A percentile compares a stretch with the other conserved stretches of the same genome.
These are phyloP conservation scores for Amylostereum areolatum DNA, from an alignment of 1,284 basidiomycete species.

Conservation along the genomic window DNA sequence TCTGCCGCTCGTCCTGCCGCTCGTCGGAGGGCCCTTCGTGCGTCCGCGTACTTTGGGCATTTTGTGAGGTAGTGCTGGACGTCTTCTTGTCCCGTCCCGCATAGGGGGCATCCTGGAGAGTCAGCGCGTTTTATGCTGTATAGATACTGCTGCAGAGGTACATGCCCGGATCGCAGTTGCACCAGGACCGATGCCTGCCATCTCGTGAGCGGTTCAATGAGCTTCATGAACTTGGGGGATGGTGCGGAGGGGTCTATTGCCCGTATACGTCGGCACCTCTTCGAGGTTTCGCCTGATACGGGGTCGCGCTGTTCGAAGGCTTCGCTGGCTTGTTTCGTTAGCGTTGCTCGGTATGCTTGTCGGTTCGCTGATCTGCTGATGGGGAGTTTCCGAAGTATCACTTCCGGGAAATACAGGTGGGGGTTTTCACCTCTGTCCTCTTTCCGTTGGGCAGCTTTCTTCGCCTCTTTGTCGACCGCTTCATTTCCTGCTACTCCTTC, in stretches of 20 bases:
- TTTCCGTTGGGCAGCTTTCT: not conserved
- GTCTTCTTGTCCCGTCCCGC: conserved; percentile 14
- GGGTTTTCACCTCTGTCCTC: too few species aligned
- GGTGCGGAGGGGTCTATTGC: not conserved
- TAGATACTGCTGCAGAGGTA: conserved; percentile 21
- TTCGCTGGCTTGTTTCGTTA: not conserved
- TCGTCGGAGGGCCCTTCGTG: not conserved
- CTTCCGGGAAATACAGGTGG: not conserved
- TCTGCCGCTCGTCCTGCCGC: too few species aligned
- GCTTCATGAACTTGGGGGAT: conserved; percentile 1
- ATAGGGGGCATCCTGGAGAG: conserved; percentile 18
- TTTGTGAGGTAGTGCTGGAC: conserved; percentile 20
- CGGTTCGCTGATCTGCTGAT: not conserved
- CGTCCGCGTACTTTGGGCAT: conserved; percentile 12
- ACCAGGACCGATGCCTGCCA: conserved; percentile 15
- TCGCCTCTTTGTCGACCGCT: not conserved
- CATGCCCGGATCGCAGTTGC: conserved; percentile 24
- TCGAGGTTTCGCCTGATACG: not conserved
- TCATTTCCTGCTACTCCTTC: conserved; percentile 1
- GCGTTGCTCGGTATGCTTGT: not conserved
- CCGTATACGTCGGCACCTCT: too few species aligned
- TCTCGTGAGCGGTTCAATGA: conserved; percentile 1
- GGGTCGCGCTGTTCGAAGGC: not conserved
- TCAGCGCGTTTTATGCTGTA: conserved; percentile 12
- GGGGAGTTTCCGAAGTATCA: not conserved